Base-by-base conservation (phyloP, 345 rosid genomes). In the Triadica sebifera region DNA sequence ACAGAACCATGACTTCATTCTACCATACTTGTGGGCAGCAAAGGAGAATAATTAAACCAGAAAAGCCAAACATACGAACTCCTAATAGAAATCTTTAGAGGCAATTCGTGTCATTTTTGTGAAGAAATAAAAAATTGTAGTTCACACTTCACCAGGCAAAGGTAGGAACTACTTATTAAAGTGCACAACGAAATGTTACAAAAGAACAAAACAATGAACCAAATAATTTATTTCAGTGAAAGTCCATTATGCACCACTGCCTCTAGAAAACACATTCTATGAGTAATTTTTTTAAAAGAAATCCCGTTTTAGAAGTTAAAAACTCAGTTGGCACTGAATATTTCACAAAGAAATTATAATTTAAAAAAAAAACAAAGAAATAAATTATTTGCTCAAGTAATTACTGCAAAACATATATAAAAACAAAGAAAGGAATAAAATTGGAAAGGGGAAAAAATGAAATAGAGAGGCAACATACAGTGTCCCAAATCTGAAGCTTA, bases 401-500 rank as follows among this genome's bases (percentile, higher is more conserved):
- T n/a, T n/a, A n/a, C n/a, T n/a, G n/a, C n/a, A n/a, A n/a, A n/a
- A n/a, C n/a, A n/a, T n/a, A n/a, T n/a, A n/a, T n/a, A n/a, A n/a
- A n/a, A n/a, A n/a, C n/a, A n/a, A n/a, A n/a, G n/a, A n/a, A n/a
- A n/a, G n/a, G n/a, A n/a, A n/a, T n/a, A n/a, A n/a, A n/a, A n/a
- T n/a, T n/a, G n/a, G 56, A 19, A 9, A 12, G n/a, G n/a, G n/a
- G n/a, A 5, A 17, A 1, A 17, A 46, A 22, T 5, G 4, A 15
- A 69, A 6, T 20, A 13, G n/a, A 45, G 43, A 16, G 38, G 49
- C 34, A 51, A 46, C 57, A 16, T 78, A 89, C 90, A 12, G 93
- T 87, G 79, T 89, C 94, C 94, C 91, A 89, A 79, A 89, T 89
- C 72, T 89, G 91, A 11, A 89, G 91, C 85, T 89, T 87, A 81